Percentiles rank a stretch among this genome's conserved stretches.
Conservation (phyloP, 1,139 yeast genomes). For the Candida tropicalis region DNA sequence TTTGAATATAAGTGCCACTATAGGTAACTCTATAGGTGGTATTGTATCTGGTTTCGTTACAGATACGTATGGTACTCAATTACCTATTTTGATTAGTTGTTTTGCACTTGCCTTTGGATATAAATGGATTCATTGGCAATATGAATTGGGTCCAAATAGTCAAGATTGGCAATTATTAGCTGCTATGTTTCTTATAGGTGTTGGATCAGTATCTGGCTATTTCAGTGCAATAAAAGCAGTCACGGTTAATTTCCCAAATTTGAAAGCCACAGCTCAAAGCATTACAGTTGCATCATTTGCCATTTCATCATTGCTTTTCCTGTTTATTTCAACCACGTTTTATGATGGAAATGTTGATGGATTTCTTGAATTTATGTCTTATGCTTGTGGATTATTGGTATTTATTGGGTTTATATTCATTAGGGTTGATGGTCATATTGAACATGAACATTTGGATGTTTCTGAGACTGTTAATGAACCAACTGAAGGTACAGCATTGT, state of each 20-base stretch:
- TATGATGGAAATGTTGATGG: slow-evolving; percentile 25
- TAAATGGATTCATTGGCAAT: slow-evolving; percentile 28
- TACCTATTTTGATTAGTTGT: slow-evolving; percentile 34
- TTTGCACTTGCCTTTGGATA: slow-evolving; percentile 29
- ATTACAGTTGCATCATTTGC: slow-evolving; percentile 43
- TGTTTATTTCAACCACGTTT: slow-evolving; percentile 24
- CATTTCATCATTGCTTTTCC: slow-evolving; percentile 34
- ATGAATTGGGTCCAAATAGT: slow-evolving; percentile 21
- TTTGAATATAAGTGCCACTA: slow-evolving; percentile 32
- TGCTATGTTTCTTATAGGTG: slow-evolving; percentile 36
- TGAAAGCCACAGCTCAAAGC: slow-evolving; percentile 38
- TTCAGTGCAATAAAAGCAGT: slow-evolving; percentile 40
- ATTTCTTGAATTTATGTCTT: slow-evolving; percentile 28
- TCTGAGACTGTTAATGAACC: slow-evolving; percentile 16
- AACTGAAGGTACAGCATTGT: slow-evolving; percentile 10
- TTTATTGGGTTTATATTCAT: slow-evolving; percentile 33
- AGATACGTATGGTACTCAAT: slow-evolving; percentile 36
- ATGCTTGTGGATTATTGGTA: slow-evolving; percentile 28
- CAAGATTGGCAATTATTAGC: slow-evolving; percentile 21
- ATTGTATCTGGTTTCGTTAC: slow-evolving; percentile 34
- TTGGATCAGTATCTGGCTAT: slow-evolving; percentile 37
- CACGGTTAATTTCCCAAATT: slow-evolving; percentile 33
- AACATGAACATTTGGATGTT: slow-evolving; percentile 9
- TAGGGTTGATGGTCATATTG: slow-evolving; percentile 33
- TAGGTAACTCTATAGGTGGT: slow-evolving; percentile 38